A percentile compares a stretch with the other conserved stretches of the same genome.
Conservation (phyloP, 257 asterid species). For the Gentiana macrophylla region DNA sequence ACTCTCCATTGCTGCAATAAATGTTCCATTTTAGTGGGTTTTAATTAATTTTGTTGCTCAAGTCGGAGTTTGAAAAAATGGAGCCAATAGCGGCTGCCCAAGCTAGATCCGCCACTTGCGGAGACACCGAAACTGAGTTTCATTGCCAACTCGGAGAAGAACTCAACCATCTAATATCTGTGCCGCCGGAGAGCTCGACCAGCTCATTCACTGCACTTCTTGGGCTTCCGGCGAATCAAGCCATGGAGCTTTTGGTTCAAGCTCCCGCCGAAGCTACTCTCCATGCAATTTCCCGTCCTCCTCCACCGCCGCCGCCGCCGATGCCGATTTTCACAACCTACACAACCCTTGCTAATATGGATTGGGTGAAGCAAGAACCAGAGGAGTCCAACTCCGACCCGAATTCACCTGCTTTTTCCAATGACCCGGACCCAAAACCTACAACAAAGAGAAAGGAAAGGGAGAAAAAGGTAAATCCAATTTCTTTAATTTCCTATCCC, state of each 20-base stretch:
- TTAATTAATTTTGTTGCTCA: background rate
- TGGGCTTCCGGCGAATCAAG: slow-evolving; percentile 81
- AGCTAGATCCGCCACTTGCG: slow-evolving; percentile 45
- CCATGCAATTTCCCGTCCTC: slow-evolving; percentile 7
- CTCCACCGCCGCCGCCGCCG: slow-evolving; percentile 28
- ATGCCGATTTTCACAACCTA: slow-evolving; percentile 50
- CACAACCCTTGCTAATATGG: slow-evolving; percentile 38
- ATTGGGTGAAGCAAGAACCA: slow-evolving; percentile 62
- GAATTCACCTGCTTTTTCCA: slow-evolving; percentile 38
- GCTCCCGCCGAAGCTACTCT: slow-evolving; percentile 32
- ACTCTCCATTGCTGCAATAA: slow-evolving; percentile 1
- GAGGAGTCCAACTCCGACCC: slow-evolving; percentile 47
- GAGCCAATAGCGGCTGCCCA: slow-evolving; percentile 23
- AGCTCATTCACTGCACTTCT: slow-evolving; percentile 87
- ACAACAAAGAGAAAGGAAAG: slow-evolving; percentile 67
- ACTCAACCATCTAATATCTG: slow-evolving; percentile 24
- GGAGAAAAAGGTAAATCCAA: slow-evolving; percentile 62
- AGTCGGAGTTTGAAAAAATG: slow-evolving; percentile 11
- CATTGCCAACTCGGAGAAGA: slow-evolving; percentile 27
- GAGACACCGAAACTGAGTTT: slow-evolving; percentile 17
- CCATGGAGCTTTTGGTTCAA: slow-evolving; percentile 69
- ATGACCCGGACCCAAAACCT: slow-evolving; percentile 29
- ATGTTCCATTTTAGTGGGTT: background rate
- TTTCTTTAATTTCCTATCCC: background rate
- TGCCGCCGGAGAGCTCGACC: slow-evolving; percentile 23